Evolutionary conservation across 2,329 filamentous ascomycete species (phyloP), one percentile per base, ranked within the genome.

Genomic region (Fusarium siculi): DNA sequence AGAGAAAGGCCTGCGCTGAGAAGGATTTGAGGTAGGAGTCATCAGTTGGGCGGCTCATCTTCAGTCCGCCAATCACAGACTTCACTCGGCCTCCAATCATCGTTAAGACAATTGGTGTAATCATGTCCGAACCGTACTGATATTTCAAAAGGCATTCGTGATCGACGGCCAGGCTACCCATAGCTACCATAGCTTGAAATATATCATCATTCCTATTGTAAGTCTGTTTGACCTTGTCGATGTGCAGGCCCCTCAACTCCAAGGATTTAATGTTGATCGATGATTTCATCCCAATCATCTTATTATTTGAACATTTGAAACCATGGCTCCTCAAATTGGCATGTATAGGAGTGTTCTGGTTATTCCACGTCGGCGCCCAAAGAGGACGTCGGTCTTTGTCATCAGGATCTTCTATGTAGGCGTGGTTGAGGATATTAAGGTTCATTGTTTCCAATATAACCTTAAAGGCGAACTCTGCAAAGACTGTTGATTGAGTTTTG

Each of bases 121-220:
- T 42, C 4, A 23, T n/a, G 1, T 42, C 21, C 0, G 14, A n/a
- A 10, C 40, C 40, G 3, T 42, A 42, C 14, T n/a, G 40, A 0
- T 4, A 0, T n/a, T 10, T 1, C 21, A 42, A 0, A 5, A 42
- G 14, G 14, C 4, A 4, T 42, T 0, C 9, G 3, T 42, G 14
- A 10, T 42, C 7, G 14, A n/a, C 7, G 5, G 14, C 9, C 40
- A 16, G 6, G 9, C 21, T 42, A 1, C 40, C 14, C 1, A 42
- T n/a, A n/a, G 40, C n/a, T n/a, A n/a, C n/a, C n/a, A n/a, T n/a
- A n/a, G n/a, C n/a, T n/a, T n/a, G n/a, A n/a, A n/a, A n/a, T n/a
- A n/a, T n/a, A n/a, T n/a, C n/a, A n/a, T n/a, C n/a, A n/a, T n/a
- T n/a, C n/a, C n/a, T n/a, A n/a, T n/a, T n/a, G n/a, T n/a, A n/a